phyloP scores from a whole-genome alignment of 805 yeast genomes.

The Monosporozyma aerobia region DNA sequence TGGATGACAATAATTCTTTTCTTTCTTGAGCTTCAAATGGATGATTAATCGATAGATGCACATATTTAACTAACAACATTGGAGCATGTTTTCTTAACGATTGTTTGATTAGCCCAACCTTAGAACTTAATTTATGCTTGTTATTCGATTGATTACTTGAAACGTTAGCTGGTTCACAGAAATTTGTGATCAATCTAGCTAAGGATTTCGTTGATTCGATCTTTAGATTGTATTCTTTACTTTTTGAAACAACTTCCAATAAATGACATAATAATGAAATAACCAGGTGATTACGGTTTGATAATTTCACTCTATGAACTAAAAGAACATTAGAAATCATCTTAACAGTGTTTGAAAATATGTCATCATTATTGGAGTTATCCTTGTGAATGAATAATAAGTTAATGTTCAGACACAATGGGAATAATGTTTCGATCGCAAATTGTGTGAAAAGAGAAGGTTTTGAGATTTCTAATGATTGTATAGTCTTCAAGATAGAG shows the following conservation, averaged over 20 bases:
- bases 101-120: conserved; percentile 45
- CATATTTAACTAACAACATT: conserved; percentile 48
- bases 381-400: neutral
- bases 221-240: conserved; percentile 13
- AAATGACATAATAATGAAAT: conserved; percentile 40
- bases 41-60: conserved; percentile 41
- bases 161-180: conserved; percentile 57
- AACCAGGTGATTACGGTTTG: conserved; percentile 65
- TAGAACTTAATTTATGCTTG: conserved; percentile 40
- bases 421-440: conserved; percentile 46
- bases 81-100: conserved; percentile 58
- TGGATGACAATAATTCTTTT: conserved; percentile 43
- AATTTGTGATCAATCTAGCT: conserved; percentile 51
- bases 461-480: conserved; percentile 37
- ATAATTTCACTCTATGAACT: conserved; percentile 59
- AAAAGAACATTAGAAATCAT: conserved; percentile 53
- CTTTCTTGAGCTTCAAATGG: conserved; percentile 41
- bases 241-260: conserved; percentile 38
- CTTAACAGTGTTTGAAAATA: conserved; percentile 36
- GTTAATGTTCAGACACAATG: conserved; percentile 17
- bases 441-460: conserved; percentile 59
- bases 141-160: conserved; percentile 20
- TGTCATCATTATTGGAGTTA: conserved; percentile 14
- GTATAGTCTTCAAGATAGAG: conserved; percentile 29
- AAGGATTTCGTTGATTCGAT: conserved; percentile 38